Base-by-base conservation (phyloP, 176 grass and related monocot species). In the Calamus simplicifolius region DNA sequence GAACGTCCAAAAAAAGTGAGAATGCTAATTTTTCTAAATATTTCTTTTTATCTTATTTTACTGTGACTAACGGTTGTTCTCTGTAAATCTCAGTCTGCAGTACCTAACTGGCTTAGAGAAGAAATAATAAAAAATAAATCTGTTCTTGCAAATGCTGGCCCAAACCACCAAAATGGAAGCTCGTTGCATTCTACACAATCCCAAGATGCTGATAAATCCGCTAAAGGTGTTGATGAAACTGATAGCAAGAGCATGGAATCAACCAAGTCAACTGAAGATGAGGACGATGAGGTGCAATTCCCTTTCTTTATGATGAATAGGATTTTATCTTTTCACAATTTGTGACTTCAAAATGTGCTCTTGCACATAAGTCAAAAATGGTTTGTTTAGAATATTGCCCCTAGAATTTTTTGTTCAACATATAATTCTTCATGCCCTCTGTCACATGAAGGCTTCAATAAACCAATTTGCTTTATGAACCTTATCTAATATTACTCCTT, bases 91-190 rank as follows among this genome's bases (percentile, higher is more conserved):
- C 73, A 98, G 93, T 72, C 76, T 69, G 81, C 87, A 31, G 93
- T 98, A 29, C 93, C 93, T 64, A 98, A 84, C 68, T 98, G 93
- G 93, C 85, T 98, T 69, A 75, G 81, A 60, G 93, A 98, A 76
- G 84, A 98, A 91, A 89, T 98, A 70, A 64, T 98, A 60, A 98
- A 98, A 76, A 98, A 82, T 61, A 98, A 88, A 73, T 75, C 84
- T 8, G 63, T 66, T 48, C 56, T 83, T 50, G 16, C 5, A 25
- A 81, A 28, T 79, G 62, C 58, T 26, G 60, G 74, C 73, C 53
- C 66, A 16, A 26, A 57, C 7, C 70, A 79, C 27, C 60, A 79
- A 19, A 73, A 43, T n/a, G 61, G 70, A 61, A 73, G 13, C 19
- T 63, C 62, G 74, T 79, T 68, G 1, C 63, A 79, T 75, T 81